Conservation (phyloP, 2,329 filamentous ascomycete species). For the Rosellinia necatrix region DNA sequence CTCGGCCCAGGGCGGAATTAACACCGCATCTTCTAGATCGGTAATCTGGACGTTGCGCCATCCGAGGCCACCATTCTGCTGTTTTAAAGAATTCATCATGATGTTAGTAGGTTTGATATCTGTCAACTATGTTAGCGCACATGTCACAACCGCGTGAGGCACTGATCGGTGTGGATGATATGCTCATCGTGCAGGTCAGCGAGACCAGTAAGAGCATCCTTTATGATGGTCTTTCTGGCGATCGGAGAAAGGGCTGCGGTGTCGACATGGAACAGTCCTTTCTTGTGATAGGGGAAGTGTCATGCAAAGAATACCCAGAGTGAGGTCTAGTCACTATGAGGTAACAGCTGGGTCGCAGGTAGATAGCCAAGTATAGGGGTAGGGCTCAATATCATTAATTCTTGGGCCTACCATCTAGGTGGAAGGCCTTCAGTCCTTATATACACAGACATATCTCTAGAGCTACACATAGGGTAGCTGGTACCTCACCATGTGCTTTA, state of each 20-base stretch:
- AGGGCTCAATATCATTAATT: too few species aligned
- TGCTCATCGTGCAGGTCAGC: constrained; percentile 18
- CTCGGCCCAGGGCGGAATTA: constrained; percentile 14
- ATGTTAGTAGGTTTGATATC: constrained; percentile 23
- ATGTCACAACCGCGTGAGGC: constrained; percentile 1
- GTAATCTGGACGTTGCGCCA: constrained; percentile 17
- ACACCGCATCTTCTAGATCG: constrained; percentile 14
- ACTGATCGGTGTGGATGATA: constrained; percentile 16
- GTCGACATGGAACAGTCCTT: constrained; percentile 18
- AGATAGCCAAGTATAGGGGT: too few species aligned
- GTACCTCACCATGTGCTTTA: too few species aligned
- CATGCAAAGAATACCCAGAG: too few species aligned
- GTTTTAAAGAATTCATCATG: constrained; percentile 22
- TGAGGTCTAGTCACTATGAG: too few species aligned
- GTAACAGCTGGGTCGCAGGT: too few species aligned
- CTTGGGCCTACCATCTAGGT: too few species aligned
- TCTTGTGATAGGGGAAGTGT: constrained; percentile 17
- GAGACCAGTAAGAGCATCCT: constrained; percentile 18
- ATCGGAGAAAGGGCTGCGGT: constrained; percentile 16
- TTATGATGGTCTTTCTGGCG: constrained; percentile 21
- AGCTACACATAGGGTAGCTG: too few species aligned
- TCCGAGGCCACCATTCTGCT: constrained; percentile 14
- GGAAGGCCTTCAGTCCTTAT: too few species aligned
- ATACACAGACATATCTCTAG: too few species aligned
- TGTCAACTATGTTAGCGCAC: constrained; percentile 16